Percentiles rank a stretch among this genome's conserved stretches.
Evolutionary conservation across 306 rosid genomes (phyloP).

Genomic region (Echinosophora koreensis): DNA sequence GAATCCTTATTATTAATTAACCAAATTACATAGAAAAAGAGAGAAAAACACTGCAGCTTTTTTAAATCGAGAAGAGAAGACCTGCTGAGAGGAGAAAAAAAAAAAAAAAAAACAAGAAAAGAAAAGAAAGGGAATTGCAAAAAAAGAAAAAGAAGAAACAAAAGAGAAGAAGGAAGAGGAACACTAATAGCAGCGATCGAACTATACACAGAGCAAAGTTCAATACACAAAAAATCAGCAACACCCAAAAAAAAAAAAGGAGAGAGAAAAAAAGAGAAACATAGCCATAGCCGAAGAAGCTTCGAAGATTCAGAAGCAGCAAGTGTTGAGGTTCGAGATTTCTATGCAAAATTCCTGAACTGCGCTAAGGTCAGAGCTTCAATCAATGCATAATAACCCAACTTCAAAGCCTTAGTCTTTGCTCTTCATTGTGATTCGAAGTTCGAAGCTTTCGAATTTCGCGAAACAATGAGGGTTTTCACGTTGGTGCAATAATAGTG

Average conservation of each 20-base stretch:
- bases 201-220: conserved; percentile 53
- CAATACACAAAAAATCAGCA: conserved; percentile 55
- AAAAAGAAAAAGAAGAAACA: conserved; percentile 38
- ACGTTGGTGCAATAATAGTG: conserved; percentile 50
- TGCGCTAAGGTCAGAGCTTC: conserved; percentile 70
- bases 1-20: background rate
- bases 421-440: conserved; percentile 65
- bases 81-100: background rate
- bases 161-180: conserved; percentile 41
- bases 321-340: conserved; percentile 68
- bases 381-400: conserved; percentile 58
- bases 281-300: conserved; percentile 55
- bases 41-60: background rate
- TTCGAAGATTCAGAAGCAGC: conserved; percentile 61
- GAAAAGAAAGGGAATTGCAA: background rate
- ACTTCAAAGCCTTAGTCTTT: conserved; percentile 48
- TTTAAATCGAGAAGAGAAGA: conserved; percentile 21
- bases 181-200: conserved; percentile 69
- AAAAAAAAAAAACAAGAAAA: background rate
- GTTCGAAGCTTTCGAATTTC: conserved; percentile 66
- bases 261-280: background rate
- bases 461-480: conserved; percentile 49
- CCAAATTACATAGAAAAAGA: background rate
- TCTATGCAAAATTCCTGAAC: conserved; percentile 70
- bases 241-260: conserved; percentile 8